Evolutionary conservation across 2,329 filamentous ascomycete species (phyloP), one percentile per base, ranked within the genome.

Genomic region (Trichoderma harzianum): DNA sequence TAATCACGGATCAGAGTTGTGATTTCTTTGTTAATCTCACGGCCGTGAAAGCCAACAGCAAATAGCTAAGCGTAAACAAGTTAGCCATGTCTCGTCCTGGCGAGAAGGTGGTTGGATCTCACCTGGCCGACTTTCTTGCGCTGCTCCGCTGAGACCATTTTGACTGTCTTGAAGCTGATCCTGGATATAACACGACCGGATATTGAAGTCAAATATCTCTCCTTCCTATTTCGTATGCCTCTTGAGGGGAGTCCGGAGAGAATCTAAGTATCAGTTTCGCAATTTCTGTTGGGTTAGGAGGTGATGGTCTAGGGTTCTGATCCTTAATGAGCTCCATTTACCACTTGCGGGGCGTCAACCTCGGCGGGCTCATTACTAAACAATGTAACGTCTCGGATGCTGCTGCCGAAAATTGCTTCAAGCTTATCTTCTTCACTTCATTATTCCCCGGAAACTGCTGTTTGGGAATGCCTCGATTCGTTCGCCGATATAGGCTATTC

Each of bases 1-100:
- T 77, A 78, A 58, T 78, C 75, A 5, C 74, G 75, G 34, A 78
- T 74, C 10, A 78, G 73, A 5, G 76, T 74, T 8, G 62, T 74
- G 58, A 78, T 77, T 28, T 76, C 72, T 21, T 69, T 39, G 67
- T 77, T 74, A 43, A 76, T 63, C 14, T 72, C 70, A 11, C 71
- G 73, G 68, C 74, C 74, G 64, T 78, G 75, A 66, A 78, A 78
- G 24, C 76, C 76, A 51, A 77, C 75, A 11, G 76, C 76, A 30
- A 78, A 77, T 26, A 78, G 75, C 76, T 78, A 8, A 21, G 36
- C 21, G 7, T 21, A 53, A 36, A 8, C 14, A 1, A 8, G 21
- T 57, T 43, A 72, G 60, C 16, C 51, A n/a, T 30, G 24, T 2
- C n/a, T 39, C 10, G 16, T 30, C 11, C 4, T 4, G 0, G 24